These are phyloP conservation scores for Talaromyces islandicus DNA, from an alignment of 2,329 filamentous ascomycete genomes.

Conservation along the genomic window DNA sequence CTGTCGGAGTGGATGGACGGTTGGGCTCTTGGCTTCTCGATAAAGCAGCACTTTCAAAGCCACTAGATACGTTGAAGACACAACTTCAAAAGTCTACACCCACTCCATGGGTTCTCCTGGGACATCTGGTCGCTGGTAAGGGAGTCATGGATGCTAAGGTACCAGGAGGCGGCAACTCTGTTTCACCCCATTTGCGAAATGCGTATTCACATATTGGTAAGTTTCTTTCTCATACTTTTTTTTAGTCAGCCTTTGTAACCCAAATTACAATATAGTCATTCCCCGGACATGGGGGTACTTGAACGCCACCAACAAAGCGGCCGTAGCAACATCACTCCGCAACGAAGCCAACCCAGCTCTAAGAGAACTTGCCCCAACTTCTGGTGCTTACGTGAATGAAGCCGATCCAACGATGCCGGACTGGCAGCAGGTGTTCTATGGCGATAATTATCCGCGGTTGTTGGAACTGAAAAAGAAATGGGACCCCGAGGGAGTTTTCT, in stretches of 20 bases:
- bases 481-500: slow-evolving; percentile 37
- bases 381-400: slow-evolving; percentile 39
- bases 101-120: not conserved
- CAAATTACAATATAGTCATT: not conserved
- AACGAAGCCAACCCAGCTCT: slow-evolving; percentile 28
- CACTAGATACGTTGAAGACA: not conserved
- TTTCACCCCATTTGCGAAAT: slow-evolving; percentile 34
- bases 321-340: not conserved
- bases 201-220: slow-evolving; percentile 26
- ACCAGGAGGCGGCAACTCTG: slow-evolving; percentile 25
- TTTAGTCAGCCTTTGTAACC: not conserved
- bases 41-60: not conserved
- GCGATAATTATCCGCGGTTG: slow-evolving; percentile 33
- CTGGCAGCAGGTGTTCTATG: slow-evolving; percentile 39
- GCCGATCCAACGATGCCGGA: slow-evolving; percentile 35
- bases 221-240: not conserved
- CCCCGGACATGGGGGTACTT: not conserved
- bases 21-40: not conserved
- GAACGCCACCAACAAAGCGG: not conserved
- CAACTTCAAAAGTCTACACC: not conserved
- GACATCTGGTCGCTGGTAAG: not conserved
- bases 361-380: slow-evolving; percentile 24
- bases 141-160: not conserved
- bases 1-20: not conserved
- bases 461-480: slow-evolving; percentile 35